Percentiles rank a stretch among this genome's conserved stretches.
Conservation (phyloP, 164 flowering plant genomes). For the Nymphaea thermarum region DNA sequence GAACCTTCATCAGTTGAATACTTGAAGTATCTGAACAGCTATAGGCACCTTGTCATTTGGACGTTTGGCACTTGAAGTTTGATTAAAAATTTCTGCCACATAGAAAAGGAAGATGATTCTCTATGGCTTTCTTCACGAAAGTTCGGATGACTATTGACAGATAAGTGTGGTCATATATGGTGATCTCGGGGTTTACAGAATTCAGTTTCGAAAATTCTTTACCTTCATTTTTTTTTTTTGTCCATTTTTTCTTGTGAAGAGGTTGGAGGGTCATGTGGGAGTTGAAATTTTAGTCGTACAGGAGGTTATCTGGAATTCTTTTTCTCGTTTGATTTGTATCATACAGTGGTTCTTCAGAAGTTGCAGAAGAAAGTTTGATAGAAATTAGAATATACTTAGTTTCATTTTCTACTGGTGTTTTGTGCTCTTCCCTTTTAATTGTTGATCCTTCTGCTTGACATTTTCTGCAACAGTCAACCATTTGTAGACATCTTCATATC, state of each 20-base stretch:
- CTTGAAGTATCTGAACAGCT: neutral
- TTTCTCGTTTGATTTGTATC: too few relatives aligned
- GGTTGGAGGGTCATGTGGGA: neutral
- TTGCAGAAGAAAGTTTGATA: too few relatives aligned
- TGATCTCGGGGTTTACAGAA: neutral
- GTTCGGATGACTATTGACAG: neutral
- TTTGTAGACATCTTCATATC: too few relatives aligned
- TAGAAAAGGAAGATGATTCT: neutral
- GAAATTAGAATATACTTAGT: too few relatives aligned
- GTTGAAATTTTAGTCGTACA: neutral
- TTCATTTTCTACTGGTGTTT: too few relatives aligned
- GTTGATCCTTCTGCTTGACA: too few relatives aligned
- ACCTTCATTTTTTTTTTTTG: neutral
- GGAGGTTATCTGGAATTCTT: neutral
- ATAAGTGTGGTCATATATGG: neutral
- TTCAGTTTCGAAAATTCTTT: neutral
- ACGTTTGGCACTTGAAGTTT: neutral
- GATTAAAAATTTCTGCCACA: neutral
- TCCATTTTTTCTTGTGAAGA: neutral
- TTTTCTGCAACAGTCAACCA: too few relatives aligned
- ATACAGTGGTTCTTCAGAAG: too few relatives aligned
- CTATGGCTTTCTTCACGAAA: neutral
- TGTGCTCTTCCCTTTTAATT: too few relatives aligned
- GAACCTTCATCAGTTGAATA: constrained; percentile 5
- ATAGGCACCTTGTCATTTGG: neutral